Percentiles rank a stretch among this genome's conserved stretches.
Evolutionary conservation across 345 rosid genomes (phyloP).

Genomic region (Cardiospermum halicacabum): DNA sequence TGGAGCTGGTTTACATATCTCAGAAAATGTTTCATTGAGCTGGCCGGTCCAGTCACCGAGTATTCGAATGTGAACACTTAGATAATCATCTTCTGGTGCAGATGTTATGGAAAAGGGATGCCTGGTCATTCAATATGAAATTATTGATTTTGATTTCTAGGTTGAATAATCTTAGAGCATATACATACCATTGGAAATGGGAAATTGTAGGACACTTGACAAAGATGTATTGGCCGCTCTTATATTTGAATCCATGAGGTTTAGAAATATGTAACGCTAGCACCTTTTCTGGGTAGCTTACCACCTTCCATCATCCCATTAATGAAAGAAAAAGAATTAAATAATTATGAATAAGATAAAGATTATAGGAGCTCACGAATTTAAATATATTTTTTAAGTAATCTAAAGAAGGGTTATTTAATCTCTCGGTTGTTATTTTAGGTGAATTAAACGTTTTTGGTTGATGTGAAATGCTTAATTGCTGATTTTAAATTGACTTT

Average conservation of each 20-base stretch:
- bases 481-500: too few relatives aligned
- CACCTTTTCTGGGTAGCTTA: constrained; percentile 82
- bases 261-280: constrained; percentile 74
- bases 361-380: too few relatives aligned
- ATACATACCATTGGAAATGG: constrained; percentile 61
- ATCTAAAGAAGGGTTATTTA: too few relatives aligned
- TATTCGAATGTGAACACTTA: constrained; percentile 83
- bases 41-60: constrained; percentile 88
- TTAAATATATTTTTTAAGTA: too few relatives aligned
- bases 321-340: too few relatives aligned
- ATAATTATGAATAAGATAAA: too few relatives aligned
- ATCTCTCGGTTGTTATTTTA: too few relatives aligned
- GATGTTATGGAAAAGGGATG: constrained; percentile 95
- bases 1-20: constrained; percentile 62
- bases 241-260: constrained; percentile 82
- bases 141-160: too few relatives aligned
- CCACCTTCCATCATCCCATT: constrained; percentile 43
- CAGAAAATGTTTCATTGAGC: constrained; percentile 63
- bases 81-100: constrained; percentile 77
- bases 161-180: too few relatives aligned
- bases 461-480: too few relatives aligned
- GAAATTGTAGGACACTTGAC: constrained; percentile 79
- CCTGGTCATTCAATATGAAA: too few relatives aligned
- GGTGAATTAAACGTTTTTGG: too few relatives aligned
- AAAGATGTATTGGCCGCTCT: constrained; percentile 93